Base-by-base conservation (phyloP, 345 rosid species). In the Luvunga scandens region DNA sequence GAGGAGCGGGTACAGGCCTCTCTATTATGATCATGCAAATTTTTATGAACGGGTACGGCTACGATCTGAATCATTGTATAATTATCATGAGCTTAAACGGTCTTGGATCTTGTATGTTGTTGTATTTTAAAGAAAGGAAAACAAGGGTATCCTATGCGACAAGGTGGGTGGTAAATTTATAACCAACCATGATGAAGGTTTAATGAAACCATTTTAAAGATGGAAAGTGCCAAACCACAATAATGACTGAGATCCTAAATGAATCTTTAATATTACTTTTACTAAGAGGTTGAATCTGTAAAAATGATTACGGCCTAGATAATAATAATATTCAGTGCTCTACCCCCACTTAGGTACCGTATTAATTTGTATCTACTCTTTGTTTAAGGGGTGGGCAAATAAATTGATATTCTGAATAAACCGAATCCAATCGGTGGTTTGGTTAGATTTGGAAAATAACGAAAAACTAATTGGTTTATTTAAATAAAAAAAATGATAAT, bases 111-210 rank as follows among this genome's bases (percentile, higher is more conserved):
- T 7, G 50, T 55, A 71, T 56, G 18, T 16, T 55, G 16, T 42
- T 19, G 62, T n/a, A 8, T 53, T 53, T 48, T 50, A 30, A 50
- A 18, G 2, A 30, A 36, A 18, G 21, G 3, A 36, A 22, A 2
- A 68, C 45, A n/a, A 42, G 33, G 72, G 72, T 42, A 68, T 68
- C 73, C 73, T 45, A 69, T 69, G 73, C 9, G 27, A 59, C 62
- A 59, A 8, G 9, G 14, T 9, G 62, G 27, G 1, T 27, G 73
- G 60, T 45, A 28, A 50, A 48, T 28, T 48, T 48, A 1, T 19
- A 2, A 27, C 50, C 60, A 53, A 53, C 21, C 57, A 19, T 53
- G 57, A 18, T 53, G 22, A 14, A 69, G 30, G 16, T 8, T 70
- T 48, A 2, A 45, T 18, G 59, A 70, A 38, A 8, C 25, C 27